Base-by-base conservation (phyloP, 352 stramenopile genomes). In the Blastocystis sp. region DNA sequence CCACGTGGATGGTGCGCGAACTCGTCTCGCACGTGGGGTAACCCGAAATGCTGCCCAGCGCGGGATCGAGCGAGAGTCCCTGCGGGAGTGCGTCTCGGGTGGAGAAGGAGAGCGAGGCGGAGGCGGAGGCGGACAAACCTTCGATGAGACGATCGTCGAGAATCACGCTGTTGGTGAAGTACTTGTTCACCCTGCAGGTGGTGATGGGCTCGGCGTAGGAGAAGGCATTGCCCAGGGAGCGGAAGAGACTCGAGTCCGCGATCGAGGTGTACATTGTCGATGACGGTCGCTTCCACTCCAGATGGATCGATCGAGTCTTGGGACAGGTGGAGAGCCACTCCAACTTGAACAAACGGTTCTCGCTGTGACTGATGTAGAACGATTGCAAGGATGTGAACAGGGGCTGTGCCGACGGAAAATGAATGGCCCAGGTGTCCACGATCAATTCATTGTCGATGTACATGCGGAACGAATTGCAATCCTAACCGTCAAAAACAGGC, bases 51-150 rank as follows among this genome's bases (percentile, higher is more conserved):
- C 29, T 70, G 1, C 74, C 74, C 13, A 69, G 50, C 13, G 16
- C 2, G 13, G 74, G 74, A 45, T 85, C 74, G 21, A 85, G 74
- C 10, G 74, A 85, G 21, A 85, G 21, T 33, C 74, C 74, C 31
- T 85, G 74, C 2, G 74, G 74, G 10, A 85, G 74, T 4, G 55
- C n/a, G 21, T 85, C 10, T 19, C 13, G 21, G 2, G 74, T 55
- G 3, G 55, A 55, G 29, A 85, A 85, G 26, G 10, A 29, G 74
- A 85, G 24, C 41, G 74, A 67, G 9, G n/a, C 65, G 21, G 41
- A 35, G 24, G 50, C 13, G 24, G 33, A 6, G 2, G 6, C 21
- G 60, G 9, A 29, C 60, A 65, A 33, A 65, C 21, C 60, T 10
- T 33, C 31, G 24, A 77, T 26, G 2, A 85, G 29, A 2, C 55